Base-by-base conservation (phyloP, 1,139 yeast species). In the Sugiyamaella paludigena region DNA sequence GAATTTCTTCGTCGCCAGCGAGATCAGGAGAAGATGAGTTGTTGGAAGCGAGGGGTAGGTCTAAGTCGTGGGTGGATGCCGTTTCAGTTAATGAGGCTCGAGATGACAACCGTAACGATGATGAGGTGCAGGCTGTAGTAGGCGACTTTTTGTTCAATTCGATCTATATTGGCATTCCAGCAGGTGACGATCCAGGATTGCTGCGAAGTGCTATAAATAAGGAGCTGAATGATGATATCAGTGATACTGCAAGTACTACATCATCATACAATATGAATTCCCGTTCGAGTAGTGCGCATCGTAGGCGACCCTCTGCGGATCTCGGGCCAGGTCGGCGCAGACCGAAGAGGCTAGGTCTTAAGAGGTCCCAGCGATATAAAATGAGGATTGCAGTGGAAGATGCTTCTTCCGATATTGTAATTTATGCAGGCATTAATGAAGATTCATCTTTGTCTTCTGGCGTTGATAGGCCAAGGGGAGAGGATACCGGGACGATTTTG, bases 81-180 rank as follows among this genome's bases (percentile, higher is more conserved):
- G 7, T 7, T n/a, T 9, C 31, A 19, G 24, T 32, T 15, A 37
- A 53, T 9, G 59, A 57, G 36, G 35, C 53, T 16, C 31, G 43
- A 33, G 51, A 50, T 19, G 24, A 19, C 24, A 37, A 53, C 45
- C 43, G 32, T 4, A 54, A 43, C 12, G 51, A 54, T 4, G 58
- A 60, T n/a, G 65, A 63, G n/a, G 52, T 36, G 11, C 15, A 51
- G 16, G 61, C 60, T 7, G 67, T 77, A 1, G 72, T 84, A 31
- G 84, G 83, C 7, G 92, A 85, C 51, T 76, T 83, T 2, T 64
- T 87, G 39, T 87, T 81, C 57, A 82, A 84, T 52, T 87, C 95
- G 0, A 83, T 88, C 35, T 84, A 83, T 59, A 77, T 87, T 15
- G 77, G 86, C 0, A 61, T 82, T 4, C 86, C 87, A 0, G 70